Base-by-base conservation (phyloP, 805 yeast species). In the Vanderwaltozyma yarrowii region DNA sequence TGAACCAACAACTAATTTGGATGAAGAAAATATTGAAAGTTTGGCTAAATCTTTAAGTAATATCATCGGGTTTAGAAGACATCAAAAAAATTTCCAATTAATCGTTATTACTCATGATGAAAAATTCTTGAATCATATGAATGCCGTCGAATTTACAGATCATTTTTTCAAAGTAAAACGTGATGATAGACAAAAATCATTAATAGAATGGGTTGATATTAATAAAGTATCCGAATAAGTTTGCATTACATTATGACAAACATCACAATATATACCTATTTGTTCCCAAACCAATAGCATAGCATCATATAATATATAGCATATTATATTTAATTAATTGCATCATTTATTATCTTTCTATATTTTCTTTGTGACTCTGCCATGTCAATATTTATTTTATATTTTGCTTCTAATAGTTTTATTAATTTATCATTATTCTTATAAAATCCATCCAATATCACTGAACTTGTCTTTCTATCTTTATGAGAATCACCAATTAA, bases 51-150 rank as follows among this genome's bases (percentile, higher is more conserved):
- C 95, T 1, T 66, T 92, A 46, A 73, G 78, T 42, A 70, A 69
- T 35, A 84, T 92, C 37, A 85, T 92, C 41, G 80, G 77, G 29
- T 61, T 76, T 49, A 71, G 99, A 47, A 72, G 74, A 38, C 68
- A 66, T 26, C 98, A 92, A 59, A 74, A 71, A 51, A 92, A 92
- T 57, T 92, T 92, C 66, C 98, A 92, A 63, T 67, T 92, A 38
- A 87, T 92, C 51, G 94, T 92, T 5, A 92, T 92, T 47, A 92
- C 98, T 0, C 99, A 92, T 54, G 99, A 92, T 61, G 96, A 89
- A 58, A 80, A 81, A 50, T 92, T 92, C 53, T 66, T 92, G 50
- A 71, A 76, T 35, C 78, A 78, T 54, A 87, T 92, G 79, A 78
- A 81, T 57, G 96, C 96, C 0, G 72, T 79, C 16, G 73, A 76